Evolutionary conservation across 345 rosid species (phyloP).

Genomic region (Firmiana major): DNA sequence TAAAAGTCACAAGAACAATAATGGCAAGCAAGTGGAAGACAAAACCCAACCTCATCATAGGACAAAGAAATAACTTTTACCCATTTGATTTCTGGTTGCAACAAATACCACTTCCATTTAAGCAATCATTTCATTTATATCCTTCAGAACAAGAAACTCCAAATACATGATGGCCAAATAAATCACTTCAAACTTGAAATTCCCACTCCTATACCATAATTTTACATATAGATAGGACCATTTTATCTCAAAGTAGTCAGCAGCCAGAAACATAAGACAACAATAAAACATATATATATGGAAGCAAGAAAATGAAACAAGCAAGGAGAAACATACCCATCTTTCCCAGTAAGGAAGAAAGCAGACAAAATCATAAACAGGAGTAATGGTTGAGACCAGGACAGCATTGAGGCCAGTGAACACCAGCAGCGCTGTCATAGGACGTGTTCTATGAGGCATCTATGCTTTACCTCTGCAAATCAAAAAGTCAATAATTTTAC

Average conservation of each 20-base stretch:
- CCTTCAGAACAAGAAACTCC: not conserved
- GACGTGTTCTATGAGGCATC: constrained; percentile 63
- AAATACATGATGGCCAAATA: not conserved
- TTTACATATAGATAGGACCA: not conserved
- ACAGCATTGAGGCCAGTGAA: constrained; percentile 53
- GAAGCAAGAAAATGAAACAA: not conserved
- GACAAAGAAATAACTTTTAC: not conserved
- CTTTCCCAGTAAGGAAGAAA: constrained; percentile 77
- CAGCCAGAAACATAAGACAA: not conserved
- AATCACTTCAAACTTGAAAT: not conserved
- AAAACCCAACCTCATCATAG: not conserved
- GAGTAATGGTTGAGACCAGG: constrained; percentile 50
- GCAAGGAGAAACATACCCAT: constrained; percentile 39
- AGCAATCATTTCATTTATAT: not conserved
- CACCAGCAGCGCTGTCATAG: constrained; percentile 51
- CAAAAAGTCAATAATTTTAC: not conserved
- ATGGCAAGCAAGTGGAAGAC: not conserved
- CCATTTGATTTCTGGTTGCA: not conserved
- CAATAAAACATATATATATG: not conserved
- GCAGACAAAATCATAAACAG: constrained; percentile 70
- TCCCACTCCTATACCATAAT: not conserved
- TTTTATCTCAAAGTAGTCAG: not conserved
- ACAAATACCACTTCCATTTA: not conserved
- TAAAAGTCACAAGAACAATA: not conserved
- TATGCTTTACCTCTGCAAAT: constrained; percentile 7